Conservation (phyloP, 1,284 basidiomycete species). For the Exsudoporus floridanus region DNA sequence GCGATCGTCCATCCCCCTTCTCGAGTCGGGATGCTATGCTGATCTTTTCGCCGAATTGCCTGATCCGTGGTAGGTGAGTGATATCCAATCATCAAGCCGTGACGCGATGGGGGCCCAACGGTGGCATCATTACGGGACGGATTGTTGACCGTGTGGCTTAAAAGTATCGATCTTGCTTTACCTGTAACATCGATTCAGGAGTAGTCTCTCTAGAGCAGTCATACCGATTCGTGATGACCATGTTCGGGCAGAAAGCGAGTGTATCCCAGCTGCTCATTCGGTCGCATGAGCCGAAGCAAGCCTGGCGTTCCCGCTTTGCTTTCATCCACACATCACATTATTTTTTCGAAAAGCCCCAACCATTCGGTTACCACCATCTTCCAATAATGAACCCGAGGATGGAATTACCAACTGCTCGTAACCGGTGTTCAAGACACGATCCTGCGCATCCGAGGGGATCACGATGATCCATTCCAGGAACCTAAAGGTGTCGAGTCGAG, state of each 20-base stretch:
- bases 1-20: constrained; percentile 2
- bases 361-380: constrained; percentile 1
- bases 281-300: background rate
- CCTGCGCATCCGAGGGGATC: constrained; percentile 23
- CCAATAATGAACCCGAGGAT: constrained; percentile 2
- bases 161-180: background rate
- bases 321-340: background rate
- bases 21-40: background rate
- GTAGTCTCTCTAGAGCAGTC: background rate
- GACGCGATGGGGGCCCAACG: background rate
- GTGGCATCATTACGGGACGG: background rate
- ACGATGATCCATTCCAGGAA: background rate
- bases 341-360: background rate
- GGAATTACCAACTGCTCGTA: constrained; percentile 2
- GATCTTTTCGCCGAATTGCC: background rate
- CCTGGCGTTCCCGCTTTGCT: background rate
- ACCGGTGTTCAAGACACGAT: too few relatives aligned
- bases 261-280: background rate
- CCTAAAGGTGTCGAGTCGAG: background rate
- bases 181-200: background rate
- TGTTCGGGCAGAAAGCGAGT: background rate
- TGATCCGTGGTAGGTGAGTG: background rate
- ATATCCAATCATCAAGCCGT: background rate
- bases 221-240: background rate
- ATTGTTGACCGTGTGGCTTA: background rate